Conservation (phyloP, 495 filamentous ascomycete species). For the Hypoxylon lienhwacheense region DNA sequence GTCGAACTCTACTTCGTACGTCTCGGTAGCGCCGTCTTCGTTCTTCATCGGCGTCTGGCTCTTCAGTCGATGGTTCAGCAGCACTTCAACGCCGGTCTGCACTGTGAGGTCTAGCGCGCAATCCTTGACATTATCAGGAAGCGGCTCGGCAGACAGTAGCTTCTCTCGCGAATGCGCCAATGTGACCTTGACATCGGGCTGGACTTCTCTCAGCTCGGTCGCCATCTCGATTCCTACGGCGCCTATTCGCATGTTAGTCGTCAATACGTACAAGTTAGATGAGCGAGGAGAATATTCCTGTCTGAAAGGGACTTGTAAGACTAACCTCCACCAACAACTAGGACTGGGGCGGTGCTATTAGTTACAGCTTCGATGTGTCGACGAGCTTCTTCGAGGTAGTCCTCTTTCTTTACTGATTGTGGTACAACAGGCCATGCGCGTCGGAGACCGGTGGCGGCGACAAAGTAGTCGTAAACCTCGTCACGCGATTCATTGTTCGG, state of each 20-base stretch:
- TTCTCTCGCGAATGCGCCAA: constrained; percentile 66
- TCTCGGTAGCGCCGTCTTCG: constrained; percentile 33
- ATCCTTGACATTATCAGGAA: constrained; percentile 66
- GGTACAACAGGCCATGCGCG: constrained; percentile 66
- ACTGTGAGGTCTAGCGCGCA: constrained; percentile 52
- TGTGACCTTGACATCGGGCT: constrained; percentile 61
- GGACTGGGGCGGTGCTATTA: constrained; percentile 51
- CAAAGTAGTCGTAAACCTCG: constrained; percentile 64
- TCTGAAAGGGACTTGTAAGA: background rate
- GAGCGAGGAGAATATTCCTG: background rate
- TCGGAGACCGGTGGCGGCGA: constrained; percentile 62
- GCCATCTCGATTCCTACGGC: constrained; percentile 76
- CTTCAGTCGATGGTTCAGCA: constrained; percentile 53
- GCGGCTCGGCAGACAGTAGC: constrained; percentile 66
- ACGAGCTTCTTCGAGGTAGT: constrained; percentile 60
- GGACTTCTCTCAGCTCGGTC: constrained; percentile 61
- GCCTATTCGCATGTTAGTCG: constrained; percentile 40
- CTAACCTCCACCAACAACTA: constrained; percentile 59
- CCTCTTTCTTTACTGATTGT: constrained; percentile 52
- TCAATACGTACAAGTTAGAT: background rate
- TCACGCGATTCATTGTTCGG: constrained; percentile 28
- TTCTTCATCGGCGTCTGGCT: constrained; percentile 39
- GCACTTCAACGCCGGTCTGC: constrained; percentile 59
- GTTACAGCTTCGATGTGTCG: constrained; percentile 47
- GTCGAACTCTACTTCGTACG: constrained; percentile 53